Evolutionary conservation across 306 rosid genomes (phyloP).

Genomic region (Rubus idaeus): DNA sequence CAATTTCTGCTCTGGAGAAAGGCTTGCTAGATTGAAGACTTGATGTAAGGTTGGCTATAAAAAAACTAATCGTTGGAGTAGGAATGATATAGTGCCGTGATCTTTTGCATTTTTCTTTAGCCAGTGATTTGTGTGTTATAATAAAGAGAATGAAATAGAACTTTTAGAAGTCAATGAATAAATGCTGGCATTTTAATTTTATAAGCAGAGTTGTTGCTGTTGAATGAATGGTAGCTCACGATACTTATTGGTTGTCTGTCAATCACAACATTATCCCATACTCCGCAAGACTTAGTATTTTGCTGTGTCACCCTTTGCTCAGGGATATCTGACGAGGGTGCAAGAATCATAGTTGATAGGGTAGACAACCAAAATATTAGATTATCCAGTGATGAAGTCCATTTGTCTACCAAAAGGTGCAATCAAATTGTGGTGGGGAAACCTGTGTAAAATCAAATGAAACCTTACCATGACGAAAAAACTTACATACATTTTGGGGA

Average conservation of each 20-base stretch:
- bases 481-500: neutral
- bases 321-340: neutral
- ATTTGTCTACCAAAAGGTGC: neutral
- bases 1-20: neutral
- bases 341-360: neutral
- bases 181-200: neutral
- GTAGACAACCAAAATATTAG: neutral
- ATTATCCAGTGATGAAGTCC: neutral
- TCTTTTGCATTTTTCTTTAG: neutral
- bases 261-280: neutral
- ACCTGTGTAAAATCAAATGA: neutral
- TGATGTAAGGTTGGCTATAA: neutral
- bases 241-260: neutral
- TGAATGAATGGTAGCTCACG: neutral
- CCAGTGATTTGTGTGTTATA: neutral
- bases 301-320: neutral
- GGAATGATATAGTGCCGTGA: neutral
- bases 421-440: neutral
- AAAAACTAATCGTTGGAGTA: neutral
- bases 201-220: neutral
- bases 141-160: neutral
- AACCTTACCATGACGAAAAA: neutral
- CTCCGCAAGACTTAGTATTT: neutral
- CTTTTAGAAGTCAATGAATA: neutral
- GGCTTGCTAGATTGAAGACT: neutral